A percentile compares a stretch with the other conserved stretches of the same genome.
Evolutionary conservation across 2,329 filamentous ascomycete genomes (phyloP).

Genomic region (Pseudogymnoascus sp.): DNA sequence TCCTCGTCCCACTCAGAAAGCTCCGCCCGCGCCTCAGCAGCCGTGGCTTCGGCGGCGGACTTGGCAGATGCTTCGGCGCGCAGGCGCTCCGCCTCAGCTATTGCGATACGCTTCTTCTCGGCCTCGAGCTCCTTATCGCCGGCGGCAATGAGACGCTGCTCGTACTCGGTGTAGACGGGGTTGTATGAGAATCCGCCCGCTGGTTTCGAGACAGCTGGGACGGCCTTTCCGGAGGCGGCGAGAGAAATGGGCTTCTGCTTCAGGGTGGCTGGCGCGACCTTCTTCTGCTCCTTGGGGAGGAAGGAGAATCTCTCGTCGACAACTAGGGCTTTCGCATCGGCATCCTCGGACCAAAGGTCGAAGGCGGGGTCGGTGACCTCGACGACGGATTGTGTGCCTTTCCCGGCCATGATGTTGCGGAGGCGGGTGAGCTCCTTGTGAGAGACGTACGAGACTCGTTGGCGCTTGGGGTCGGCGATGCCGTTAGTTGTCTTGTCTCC

Average conservation of each 20-base stretch:
- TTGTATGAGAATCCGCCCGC: constrained; percentile 87
- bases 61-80: constrained; percentile 59
- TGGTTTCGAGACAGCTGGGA: constrained; percentile 73
- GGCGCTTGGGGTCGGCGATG: constrained; percentile 63
- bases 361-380: constrained; percentile 57
- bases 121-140: constrained; percentile 71
- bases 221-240: constrained; percentile 68
- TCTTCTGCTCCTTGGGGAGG: constrained; percentile 55
- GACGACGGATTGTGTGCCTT: constrained; percentile 33
- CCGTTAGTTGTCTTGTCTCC: constrained; percentile 62
- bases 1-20: constrained; percentile 74
- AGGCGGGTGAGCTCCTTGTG: constrained; percentile 76
- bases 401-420: constrained; percentile 69
- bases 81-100: constrained; percentile 58
- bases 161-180: constrained; percentile 79
- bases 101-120: constrained; percentile 65
- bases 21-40: constrained; percentile 58
- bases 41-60: constrained; percentile 68
- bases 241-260: constrained; percentile 73
- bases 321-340: constrained; percentile 35
- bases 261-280: constrained; percentile 67
- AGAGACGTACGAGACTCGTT: constrained; percentile 71
- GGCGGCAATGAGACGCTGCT: constrained; percentile 64
- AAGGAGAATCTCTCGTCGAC: constrained; percentile 55
- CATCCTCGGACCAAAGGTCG: constrained; percentile 68